These are phyloP conservation scores for Mixia osmundae DNA, from an alignment of 1,284 basidiomycete species.

Conservation along the genomic window DNA sequence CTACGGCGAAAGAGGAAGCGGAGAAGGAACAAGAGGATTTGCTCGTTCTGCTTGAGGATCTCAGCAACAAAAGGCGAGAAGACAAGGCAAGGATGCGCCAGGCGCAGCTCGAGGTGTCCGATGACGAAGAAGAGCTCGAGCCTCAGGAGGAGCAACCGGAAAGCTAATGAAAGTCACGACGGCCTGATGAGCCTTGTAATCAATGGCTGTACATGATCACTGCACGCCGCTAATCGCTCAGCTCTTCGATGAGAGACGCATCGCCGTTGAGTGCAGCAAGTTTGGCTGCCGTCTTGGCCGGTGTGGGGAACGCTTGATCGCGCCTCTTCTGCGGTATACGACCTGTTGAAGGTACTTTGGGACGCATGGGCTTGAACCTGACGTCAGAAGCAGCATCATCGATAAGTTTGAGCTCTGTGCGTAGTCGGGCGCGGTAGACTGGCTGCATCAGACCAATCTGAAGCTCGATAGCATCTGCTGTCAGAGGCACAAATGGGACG, in stretches of 20 bases:
- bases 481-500: slow-evolving; percentile 48
- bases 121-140: slow-evolving; percentile 53
- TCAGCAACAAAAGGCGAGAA: slow-evolving; percentile 53
- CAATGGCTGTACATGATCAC: too few species aligned
- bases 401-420: slow-evolving; percentile 8
- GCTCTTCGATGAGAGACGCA: too few species aligned
- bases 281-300: too few species aligned
- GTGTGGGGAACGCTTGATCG: too few species aligned
- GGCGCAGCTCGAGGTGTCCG: slow-evolving; percentile 47
- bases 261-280: too few species aligned
- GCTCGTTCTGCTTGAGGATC: slow-evolving; percentile 75
- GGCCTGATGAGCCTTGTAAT: too few species aligned
- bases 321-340: too few species aligned
- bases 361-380: slow-evolving; percentile 1
- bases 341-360: background rate
- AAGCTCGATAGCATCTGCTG: slow-evolving; percentile 36
- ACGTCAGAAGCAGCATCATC: slow-evolving; percentile 10
- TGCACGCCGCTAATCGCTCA: too few species aligned
- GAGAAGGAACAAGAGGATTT: slow-evolving; percentile 34
- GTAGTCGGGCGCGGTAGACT: slow-evolving; percentile 29
- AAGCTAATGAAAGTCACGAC: too few species aligned
- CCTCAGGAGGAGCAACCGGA: slow-evolving; percentile 56
- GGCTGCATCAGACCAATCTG: slow-evolving; percentile 65
- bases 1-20: slow-evolving; percentile 24
- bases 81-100: slow-evolving; percentile 56